Percentiles rank a stretch among this genome's conserved stretches.
phyloP scores from a whole-genome alignment of 1,284 basidiomycete genomes.

The Afroboletus lepidellus region DNA sequence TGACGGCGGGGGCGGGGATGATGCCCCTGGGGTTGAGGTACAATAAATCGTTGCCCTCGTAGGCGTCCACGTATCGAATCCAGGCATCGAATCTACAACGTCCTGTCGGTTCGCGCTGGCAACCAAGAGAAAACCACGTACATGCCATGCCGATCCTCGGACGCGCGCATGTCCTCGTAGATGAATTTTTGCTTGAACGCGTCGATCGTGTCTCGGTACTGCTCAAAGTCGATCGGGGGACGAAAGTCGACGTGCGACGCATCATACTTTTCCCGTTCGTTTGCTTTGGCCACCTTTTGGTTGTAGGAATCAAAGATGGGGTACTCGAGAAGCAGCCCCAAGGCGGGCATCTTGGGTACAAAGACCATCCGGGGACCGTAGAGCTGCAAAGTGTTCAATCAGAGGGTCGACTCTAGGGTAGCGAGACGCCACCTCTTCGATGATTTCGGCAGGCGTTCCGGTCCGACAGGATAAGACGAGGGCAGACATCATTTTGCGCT shows the following conservation, averaged over 20 bases:
- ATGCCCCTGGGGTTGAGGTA: slow-evolving; percentile 71
- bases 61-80: slow-evolving; percentile 67
- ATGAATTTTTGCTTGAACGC: slow-evolving; percentile 83
- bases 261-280: slow-evolving; percentile 50
- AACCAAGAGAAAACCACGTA: slow-evolving; percentile 43
- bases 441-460: slow-evolving; percentile 67
- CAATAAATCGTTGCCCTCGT: slow-evolving; percentile 65
- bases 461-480: slow-evolving; percentile 81
- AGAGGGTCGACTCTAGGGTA: not conserved
- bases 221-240: slow-evolving; percentile 69
- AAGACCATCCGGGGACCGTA: slow-evolving; percentile 78
- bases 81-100: slow-evolving; percentile 70
- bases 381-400: slow-evolving; percentile 41
- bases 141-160: slow-evolving; percentile 81
- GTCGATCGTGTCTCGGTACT: slow-evolving; percentile 63
- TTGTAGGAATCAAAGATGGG: slow-evolving; percentile 88
- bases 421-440: slow-evolving; percentile 56
- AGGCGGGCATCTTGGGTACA: slow-evolving; percentile 94
- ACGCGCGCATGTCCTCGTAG: slow-evolving; percentile 78
- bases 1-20: slow-evolving; percentile 65
- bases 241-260: slow-evolving; percentile 56
- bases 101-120: not conserved
- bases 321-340: slow-evolving; percentile 93
- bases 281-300: slow-evolving; percentile 56
- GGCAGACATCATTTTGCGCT: slow-evolving; percentile 98